These are phyloP conservation scores for Gilbertella persicaria DNA, from an alignment of 371 early-diverging fungal genomes.

Conservation along the genomic window DNA sequence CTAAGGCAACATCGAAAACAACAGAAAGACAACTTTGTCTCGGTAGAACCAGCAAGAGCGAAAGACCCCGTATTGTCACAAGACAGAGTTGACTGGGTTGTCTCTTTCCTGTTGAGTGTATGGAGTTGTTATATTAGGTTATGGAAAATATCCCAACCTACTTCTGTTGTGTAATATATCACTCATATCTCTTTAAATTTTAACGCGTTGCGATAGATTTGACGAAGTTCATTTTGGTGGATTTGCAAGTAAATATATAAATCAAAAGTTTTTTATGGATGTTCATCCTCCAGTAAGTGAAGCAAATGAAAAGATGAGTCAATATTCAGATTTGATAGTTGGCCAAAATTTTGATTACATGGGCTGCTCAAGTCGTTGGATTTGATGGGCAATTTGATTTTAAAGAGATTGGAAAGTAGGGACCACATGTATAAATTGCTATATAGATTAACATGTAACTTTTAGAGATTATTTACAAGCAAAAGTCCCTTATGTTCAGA, in stretches of 20 bases:
- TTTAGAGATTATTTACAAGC: constrained; percentile 38
- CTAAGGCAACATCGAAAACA: too few species aligned
- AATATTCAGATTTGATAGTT: too few species aligned
- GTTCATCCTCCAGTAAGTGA: constrained; percentile 58
- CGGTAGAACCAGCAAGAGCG: too few species aligned
- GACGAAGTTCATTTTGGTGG: constrained; percentile 99
- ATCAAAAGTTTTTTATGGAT: constrained; percentile 94
- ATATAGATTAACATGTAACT: constrained; percentile 27
- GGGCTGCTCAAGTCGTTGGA: constrained; percentile 67
- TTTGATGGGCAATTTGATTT: constrained; percentile 90
- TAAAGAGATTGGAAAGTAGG: constrained; percentile 83
- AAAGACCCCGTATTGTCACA: too few species aligned
- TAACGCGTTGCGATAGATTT: constrained; percentile 43
- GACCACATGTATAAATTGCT: constrained; percentile 59
- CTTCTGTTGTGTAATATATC: constrained; percentile 47
- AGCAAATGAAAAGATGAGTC: constrained; percentile 61
- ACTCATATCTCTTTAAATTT: constrained; percentile 72
- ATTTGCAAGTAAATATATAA: constrained; percentile 92
- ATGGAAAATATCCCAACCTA: constrained; percentile 13
- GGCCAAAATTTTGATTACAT: constrained; percentile 95
- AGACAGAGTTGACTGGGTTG: constrained; percentile 6
- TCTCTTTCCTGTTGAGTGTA: background rate
- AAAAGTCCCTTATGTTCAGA: constrained; percentile 42
- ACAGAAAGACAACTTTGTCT: too few species aligned
- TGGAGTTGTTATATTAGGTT: constrained; percentile 16